Evolutionary conservation across 176 grass and related monocot genomes (phyloP).

Genomic region (Cenchrus purpureus): DNA sequence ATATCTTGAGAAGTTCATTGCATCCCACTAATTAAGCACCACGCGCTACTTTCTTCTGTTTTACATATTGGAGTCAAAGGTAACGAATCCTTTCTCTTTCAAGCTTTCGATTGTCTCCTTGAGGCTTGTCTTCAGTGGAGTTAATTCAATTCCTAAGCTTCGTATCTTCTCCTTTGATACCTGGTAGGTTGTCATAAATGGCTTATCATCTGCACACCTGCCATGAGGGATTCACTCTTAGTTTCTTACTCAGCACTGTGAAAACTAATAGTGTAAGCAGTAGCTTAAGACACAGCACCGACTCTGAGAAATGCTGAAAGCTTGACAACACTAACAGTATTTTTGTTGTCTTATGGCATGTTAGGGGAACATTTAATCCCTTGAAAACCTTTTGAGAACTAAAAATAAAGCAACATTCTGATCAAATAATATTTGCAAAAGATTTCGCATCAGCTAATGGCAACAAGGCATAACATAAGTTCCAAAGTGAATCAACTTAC

Average conservation of each 20-base stretch:
- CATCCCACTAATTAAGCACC: neutral
- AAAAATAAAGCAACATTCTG: neutral
- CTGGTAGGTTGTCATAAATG: conserved; percentile 49
- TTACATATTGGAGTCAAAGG: conserved; percentile 36
- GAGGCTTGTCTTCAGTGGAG: conserved; percentile 43
- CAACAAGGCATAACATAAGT: neutral
- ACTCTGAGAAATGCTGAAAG: neutral
- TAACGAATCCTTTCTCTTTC: conserved; percentile 67
- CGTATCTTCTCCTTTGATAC: conserved; percentile 65
- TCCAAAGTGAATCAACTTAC: conserved; percentile 43
- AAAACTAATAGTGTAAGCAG: neutral
- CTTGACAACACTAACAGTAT: neutral
- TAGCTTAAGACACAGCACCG: neutral
- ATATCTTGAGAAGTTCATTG: too few relatives aligned
- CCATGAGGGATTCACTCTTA: neutral
- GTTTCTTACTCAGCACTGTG: neutral
- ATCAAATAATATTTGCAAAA: neutral
- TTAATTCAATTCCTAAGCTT: conserved; percentile 52
- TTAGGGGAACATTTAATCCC: neutral
- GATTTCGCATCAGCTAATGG: neutral
- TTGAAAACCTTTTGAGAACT: neutral
- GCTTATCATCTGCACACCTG: conserved; percentile 66
- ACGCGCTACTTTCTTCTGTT: neutral
- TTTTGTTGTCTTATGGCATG: neutral
- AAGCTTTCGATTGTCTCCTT: conserved; percentile 73